Percentiles rank a stretch among this genome's conserved stretches.
phyloP scores from a whole-genome alignment of 2,329 filamentous ascomycete species.

The Scytalidium sp. region DNA sequence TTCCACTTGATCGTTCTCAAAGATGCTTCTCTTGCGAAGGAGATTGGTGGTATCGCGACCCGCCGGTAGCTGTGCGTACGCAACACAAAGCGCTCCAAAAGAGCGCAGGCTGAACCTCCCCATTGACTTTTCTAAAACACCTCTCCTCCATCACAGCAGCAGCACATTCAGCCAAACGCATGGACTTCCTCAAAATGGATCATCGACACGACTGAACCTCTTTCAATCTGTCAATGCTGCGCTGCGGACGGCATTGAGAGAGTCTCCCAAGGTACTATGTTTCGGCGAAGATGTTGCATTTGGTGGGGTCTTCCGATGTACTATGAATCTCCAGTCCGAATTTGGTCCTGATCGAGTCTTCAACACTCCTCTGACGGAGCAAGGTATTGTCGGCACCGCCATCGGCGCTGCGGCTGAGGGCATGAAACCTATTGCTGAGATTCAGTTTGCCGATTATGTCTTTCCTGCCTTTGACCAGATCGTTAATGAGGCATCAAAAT shows the following conservation, averaged over 20 bases:
- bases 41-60: background rate
- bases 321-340: conserved; percentile 62
- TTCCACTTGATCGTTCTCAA: too few species aligned
- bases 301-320: conserved; percentile 68
- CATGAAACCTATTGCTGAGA: conserved; percentile 35
- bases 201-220: conserved; percentile 53
- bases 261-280: conserved; percentile 58
- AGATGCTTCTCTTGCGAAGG: too few species aligned
- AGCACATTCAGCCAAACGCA: background rate
- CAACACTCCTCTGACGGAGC: conserved; percentile 68
- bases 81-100: background rate
- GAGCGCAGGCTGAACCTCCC: conserved; percentile 51
- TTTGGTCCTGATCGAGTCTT: conserved; percentile 69
- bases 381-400: conserved; percentile 67
- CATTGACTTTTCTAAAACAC: conserved; percentile 51
- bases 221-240: conserved; percentile 66
- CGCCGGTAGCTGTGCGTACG: background rate
- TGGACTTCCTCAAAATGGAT: background rate
- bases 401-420: conserved; percentile 54
- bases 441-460: conserved; percentile 94
- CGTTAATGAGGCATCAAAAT: conserved; percentile 90
- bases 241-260: conserved; percentile 56
- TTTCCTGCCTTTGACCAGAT: conserved; percentile 92
- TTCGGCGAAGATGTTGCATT: conserved; percentile 72
- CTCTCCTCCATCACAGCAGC: conserved; percentile 31